These are phyloP conservation scores for Globisporangium yorkense DNA, from an alignment of 352 stramenopile genomes.

Conservation along the genomic window DNA sequence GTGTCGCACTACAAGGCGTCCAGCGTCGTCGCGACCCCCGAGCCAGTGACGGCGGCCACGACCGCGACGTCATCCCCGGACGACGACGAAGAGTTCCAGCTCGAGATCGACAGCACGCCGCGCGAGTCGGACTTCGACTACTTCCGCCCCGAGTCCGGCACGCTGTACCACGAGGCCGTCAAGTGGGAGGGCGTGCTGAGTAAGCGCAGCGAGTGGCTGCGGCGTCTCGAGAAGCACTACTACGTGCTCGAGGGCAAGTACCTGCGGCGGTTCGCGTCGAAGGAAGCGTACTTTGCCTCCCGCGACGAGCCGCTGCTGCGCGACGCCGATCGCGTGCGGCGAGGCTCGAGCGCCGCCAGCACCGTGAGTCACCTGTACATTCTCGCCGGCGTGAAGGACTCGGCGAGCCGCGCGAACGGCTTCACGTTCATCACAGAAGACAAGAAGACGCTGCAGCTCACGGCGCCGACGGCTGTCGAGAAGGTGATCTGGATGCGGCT, in stretches of 20 bases:
- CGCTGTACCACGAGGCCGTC: constrained; percentile 76
- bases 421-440: constrained; percentile 88
- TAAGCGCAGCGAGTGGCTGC: constrained; percentile 77
- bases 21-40: constrained; percentile 1
- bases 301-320: constrained; percentile 68
- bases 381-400: constrained; percentile 80
- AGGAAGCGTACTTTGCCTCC: constrained; percentile 77
- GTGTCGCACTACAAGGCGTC: constrained; percentile 2
- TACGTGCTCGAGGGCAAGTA: constrained; percentile 85
- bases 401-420: constrained; percentile 65
- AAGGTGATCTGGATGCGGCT: constrained; percentile 88
- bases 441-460: constrained; percentile 79
- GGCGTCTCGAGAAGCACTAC: constrained; percentile 78
- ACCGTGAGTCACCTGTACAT: constrained; percentile 75
- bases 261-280: constrained; percentile 75
- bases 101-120: constrained; percentile 10
- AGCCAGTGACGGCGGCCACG: constrained; percentile 1
- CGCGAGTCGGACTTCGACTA: constrained; percentile 20
- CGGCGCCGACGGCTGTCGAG: constrained; percentile 69
- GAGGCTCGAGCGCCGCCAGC: constrained; percentile 29
- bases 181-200: constrained; percentile 82
- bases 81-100: constrained; percentile 3
- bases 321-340: constrained; percentile 31
- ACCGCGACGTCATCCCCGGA: neutral
- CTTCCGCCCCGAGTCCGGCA: constrained; percentile 55